These are phyloP conservation scores for Ceriops tagal DNA, from an alignment of 345 rosid genomes.

Conservation along the genomic window DNA sequence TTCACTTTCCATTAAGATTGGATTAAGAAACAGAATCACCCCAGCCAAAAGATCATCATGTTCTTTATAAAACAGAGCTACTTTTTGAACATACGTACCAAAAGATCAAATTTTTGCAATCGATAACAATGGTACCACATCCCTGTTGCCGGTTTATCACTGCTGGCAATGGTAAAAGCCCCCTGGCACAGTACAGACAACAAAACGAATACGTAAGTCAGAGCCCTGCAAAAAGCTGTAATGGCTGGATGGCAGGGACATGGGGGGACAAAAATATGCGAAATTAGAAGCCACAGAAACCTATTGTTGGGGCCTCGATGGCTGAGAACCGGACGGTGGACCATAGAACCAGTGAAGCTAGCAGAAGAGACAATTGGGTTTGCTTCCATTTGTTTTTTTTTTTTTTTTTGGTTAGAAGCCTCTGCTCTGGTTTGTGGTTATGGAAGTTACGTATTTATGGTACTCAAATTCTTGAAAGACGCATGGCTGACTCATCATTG, in stretches of 20 bases:
- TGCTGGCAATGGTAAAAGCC: slow-evolving; percentile 2
- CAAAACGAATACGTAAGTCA: not conserved
- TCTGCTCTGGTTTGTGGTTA: too few relatives aligned
- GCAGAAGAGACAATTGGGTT: slow-evolving; percentile 27
- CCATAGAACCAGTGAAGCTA: slow-evolving; percentile 14
- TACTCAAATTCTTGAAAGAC: not conserved
- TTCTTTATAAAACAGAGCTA: too few relatives aligned
- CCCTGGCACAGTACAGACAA: slow-evolving; percentile 5
- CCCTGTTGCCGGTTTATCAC: not conserved
- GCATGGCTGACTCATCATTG: not conserved
- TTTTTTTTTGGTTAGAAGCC: too few relatives aligned
- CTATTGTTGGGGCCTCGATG: slow-evolving; percentile 20
- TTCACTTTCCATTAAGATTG: slow-evolving; percentile 8
- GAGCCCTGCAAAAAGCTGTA: too few relatives aligned
- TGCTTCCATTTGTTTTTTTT: slow-evolving; percentile 29
- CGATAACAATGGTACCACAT: slow-evolving; percentile 5
- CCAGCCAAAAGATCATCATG: not conserved
- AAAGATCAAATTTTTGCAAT: slow-evolving; percentile 18
- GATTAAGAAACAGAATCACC: not conserved
- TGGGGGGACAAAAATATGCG: too few relatives aligned
- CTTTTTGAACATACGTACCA: slow-evolving; percentile 18
- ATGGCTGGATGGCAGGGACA: not conserved
- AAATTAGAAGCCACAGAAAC: slow-evolving; percentile 7
- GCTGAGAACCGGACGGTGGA: slow-evolving; percentile 16
- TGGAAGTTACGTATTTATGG: too few relatives aligned